These are phyloP conservation scores for Fraxinus dipetala DNA, from an alignment of 305 asterid species.

Conservation along the genomic window DNA sequence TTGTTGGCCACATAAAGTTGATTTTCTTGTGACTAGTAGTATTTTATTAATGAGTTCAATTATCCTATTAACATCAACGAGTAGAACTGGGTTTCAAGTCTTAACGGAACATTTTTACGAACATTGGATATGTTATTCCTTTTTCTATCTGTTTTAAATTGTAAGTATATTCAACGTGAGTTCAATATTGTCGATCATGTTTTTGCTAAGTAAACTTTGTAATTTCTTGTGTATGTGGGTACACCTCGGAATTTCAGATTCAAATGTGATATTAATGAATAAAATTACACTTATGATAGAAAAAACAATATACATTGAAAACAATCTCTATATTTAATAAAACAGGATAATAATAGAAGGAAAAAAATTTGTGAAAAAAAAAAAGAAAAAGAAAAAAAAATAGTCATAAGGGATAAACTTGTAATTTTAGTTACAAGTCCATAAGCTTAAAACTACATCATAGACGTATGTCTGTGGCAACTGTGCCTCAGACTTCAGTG, in stretches of 20 bases:
- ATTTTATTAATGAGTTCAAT: neutral
- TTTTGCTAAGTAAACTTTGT: neutral
- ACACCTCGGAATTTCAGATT: neutral
- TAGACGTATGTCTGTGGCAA: neutral
- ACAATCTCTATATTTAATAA: neutral
- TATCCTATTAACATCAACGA: neutral
- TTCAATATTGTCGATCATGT: neutral
- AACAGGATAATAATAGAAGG: neutral
- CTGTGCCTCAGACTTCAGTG: neutral
- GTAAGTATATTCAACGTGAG: neutral
- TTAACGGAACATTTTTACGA: neutral
- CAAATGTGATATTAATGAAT: neutral
- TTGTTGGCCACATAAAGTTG: neutral
- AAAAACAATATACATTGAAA: neutral
- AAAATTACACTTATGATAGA: neutral
- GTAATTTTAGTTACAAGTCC: constrained; percentile 6
- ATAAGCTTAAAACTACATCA: neutral
- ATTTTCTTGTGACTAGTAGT: neutral
- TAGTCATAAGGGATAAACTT: constrained; percentile 6
- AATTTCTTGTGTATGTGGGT: neutral
- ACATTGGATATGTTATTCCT: neutral
- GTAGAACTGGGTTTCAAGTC: neutral
- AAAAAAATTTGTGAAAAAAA: neutral
- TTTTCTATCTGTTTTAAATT: neutral
- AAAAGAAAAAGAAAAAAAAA: neutral